These are phyloP conservation scores for Penicillium fuscoglaucum DNA, from an alignment of 2,329 filamentous ascomycete genomes.

Conservation along the genomic window DNA sequence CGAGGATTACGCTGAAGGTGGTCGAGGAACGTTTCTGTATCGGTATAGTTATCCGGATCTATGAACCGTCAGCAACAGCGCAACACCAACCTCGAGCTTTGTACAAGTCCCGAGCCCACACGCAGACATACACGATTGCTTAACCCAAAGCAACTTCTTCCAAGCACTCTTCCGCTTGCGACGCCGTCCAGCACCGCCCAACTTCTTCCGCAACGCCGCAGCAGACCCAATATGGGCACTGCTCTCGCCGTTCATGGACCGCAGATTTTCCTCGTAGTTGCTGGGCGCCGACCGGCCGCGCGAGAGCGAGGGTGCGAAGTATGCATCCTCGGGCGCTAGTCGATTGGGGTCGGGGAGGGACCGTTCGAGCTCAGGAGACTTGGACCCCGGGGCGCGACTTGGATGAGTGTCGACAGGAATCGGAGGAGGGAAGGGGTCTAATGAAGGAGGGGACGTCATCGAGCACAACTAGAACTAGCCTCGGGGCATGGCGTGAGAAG, in stretches of 20 bases:
- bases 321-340: conserved; percentile 82
- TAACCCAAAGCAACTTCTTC: conserved; percentile 98
- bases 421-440: conserved; percentile 44
- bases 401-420: conserved; percentile 50
- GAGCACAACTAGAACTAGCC: conserved; percentile 29
- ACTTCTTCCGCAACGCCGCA: conserved; percentile 48
- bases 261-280: conserved; percentile 40
- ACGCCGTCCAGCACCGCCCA: conserved; percentile 62
- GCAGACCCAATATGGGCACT: conserved; percentile 42
- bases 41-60: conserved; percentile 99
- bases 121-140: conserved; percentile 73
- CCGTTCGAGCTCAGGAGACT: conserved; percentile 38
- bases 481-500: conserved; percentile 31
- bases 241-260: conserved; percentile 41
- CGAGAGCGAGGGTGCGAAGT: conserved; percentile 63
- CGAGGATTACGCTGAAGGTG: conserved; percentile 92
- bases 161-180: conserved; percentile 71
- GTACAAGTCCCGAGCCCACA: background rate
- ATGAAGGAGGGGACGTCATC: conserved; percentile 37
- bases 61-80: conserved; percentile 9
- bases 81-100: background rate
- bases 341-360: conserved; percentile 62
- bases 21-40: conserved; percentile 93
- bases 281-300: conserved; percentile 47
- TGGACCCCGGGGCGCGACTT: conserved; percentile 41